Base-by-base conservation (phyloP, 306 rosid genomes). In the Nissolia schottii region DNA sequence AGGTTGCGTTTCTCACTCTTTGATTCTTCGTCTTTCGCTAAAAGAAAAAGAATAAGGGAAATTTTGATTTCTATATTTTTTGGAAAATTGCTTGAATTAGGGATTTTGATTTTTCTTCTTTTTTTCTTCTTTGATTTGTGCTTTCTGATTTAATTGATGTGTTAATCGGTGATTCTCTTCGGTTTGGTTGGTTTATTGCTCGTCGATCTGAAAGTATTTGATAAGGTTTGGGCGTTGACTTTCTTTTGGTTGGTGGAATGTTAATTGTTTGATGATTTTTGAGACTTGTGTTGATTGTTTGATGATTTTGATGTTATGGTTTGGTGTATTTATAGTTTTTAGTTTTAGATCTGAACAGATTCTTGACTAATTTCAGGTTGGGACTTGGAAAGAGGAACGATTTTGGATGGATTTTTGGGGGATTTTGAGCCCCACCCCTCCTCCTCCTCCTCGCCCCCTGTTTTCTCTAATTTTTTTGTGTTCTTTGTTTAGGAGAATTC, bases 311-410 rank as follows among this genome's bases (percentile, higher is more conserved):
- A 8, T 73, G 19, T 28, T 41, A 13, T 60, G 43, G 48, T 53
- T 32, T 35, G 0, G 23, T 23, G 7, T 20, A 67, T 41, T 41
- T 64, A 2, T 41, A 34, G 71, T 25, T 31, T 38, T 18, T 79
- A n/a, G 15, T 18, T 54, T 48, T 55, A 49, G 69, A 71, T 71
- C 81, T 81, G 71, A 55, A 14, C 56, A 8, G 25, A 37, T 6
- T 51, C 13, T 13, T 59, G 15, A 43, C 27, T 15, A 27, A 51
- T 38, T 56, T 23, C 10, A 38, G 19, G 48, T 59, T 34, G n/a
- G n/a, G n/a, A n/a, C n/a, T 28, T 6, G 3, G 20, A 3, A 31
- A 23, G 25, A 38, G 15, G 15, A 31, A 18, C 7, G 13, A 2
- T 10, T 25, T 54, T 69, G 46, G 46, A 34, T 35, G 48, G 67